Evolutionary conservation across 805 yeast genomes (phyloP), one percentile per base, ranked within the genome.

Genomic region (Starmerella davenportii): DNA sequence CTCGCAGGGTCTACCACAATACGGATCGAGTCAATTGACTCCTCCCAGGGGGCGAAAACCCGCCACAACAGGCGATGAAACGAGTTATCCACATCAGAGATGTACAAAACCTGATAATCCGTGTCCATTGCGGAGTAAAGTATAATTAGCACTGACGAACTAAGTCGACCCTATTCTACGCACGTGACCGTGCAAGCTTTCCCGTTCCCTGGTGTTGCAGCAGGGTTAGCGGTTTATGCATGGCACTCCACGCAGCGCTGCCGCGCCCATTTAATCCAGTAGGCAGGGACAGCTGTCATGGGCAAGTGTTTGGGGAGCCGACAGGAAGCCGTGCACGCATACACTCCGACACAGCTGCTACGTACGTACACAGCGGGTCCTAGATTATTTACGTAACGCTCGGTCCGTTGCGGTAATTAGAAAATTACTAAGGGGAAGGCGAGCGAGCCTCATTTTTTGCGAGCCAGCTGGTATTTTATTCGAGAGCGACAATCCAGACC

Each of bases 1-100:
- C 42, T 34, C 21, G 29, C n/a, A 11, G 36, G 42, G 43, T 51
- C 52, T 24, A 45, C 45, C 15, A 41, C 41, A 9, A 51, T 33
- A 17, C 45, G 37, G 29, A 49, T 41, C 20, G 44, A 42, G 18
- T 37, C 33, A 30, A 48, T 44, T 15, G 30, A 9, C n/a, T 19
- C 20, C 18, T 35, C 34, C 40, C 44, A 39, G 20, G 45, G 45
- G 5, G 43, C 45, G 28, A 51, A 43, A 2, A 45, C 51, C 34
- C 37, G 43, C 40, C 41, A 44, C 29, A 51, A 39, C 34, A 40
- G 42, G 32, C 46, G 50, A 14, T 35, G 32, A 19, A 39, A 38
- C 19, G 44, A 34, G 14, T 43, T 42, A 35, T 51, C 54, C 34
- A 51, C 40, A 30, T 50, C 53, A 33, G 46, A 39, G 17, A 51